phyloP scores from a whole-genome alignment of 1,284 basidiomycete genomes.

The Leccinum angustisporum region DNA sequence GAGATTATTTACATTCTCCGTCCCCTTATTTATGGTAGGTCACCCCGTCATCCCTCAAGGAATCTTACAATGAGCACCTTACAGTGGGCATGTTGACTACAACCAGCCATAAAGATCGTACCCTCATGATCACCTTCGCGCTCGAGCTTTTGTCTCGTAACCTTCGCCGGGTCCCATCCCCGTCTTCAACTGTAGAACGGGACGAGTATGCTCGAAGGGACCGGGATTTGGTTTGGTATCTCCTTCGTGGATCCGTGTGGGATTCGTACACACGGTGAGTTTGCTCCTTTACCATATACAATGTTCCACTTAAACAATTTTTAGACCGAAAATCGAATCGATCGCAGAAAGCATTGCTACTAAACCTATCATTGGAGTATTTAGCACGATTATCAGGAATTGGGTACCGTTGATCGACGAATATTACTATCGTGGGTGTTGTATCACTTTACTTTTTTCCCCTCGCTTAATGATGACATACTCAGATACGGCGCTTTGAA shows the following conservation, averaged over 20 bases:
- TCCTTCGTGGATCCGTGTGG: slow-evolving; percentile 90
- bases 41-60: slow-evolving; percentile 14
- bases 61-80: slow-evolving; percentile 22
- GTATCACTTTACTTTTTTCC: neutral
- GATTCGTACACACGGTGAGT: slow-evolving; percentile 75
- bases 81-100: slow-evolving; percentile 30
- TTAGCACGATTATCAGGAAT: slow-evolving; percentile 79
- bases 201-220: slow-evolving; percentile 82
- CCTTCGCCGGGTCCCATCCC: slow-evolving; percentile 61
- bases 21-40: slow-evolving; percentile 72
- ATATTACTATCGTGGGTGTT: slow-evolving; percentile 86
- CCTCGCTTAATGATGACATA: slow-evolving; percentile 6
- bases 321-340: slow-evolving; percentile 73
- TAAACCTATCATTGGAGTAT: slow-evolving; percentile 72
- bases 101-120: slow-evolving; percentile 42
- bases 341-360: slow-evolving; percentile 58
- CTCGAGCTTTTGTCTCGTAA: slow-evolving; percentile 68
- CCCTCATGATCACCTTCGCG: slow-evolving; percentile 56
- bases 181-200: slow-evolving; percentile 65
- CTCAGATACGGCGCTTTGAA: slow-evolving; percentile 55
- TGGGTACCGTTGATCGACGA: slow-evolving; percentile 95
- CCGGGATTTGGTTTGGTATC: slow-evolving; percentile 80
- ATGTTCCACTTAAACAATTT: slow-evolving; percentile 8
- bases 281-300: neutral
- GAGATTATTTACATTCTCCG: slow-evolving; percentile 67